These are phyloP conservation scores for Pisolithus marmoratus DNA, from an alignment of 768 basidiomycete genomes.

Conservation along the genomic window DNA sequence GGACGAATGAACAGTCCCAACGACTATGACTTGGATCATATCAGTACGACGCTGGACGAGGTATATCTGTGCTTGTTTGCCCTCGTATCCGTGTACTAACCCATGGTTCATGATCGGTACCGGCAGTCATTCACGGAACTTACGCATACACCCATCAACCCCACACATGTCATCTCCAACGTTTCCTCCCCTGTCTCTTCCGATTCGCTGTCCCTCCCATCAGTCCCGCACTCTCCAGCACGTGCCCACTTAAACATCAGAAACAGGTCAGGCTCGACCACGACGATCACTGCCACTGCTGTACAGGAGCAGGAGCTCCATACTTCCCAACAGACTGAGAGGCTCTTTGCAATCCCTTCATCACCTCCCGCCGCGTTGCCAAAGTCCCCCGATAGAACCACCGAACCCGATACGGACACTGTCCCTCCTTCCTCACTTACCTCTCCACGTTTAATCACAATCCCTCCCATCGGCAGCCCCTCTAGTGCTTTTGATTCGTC, in stretches of 20 bases:
- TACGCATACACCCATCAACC: conserved; percentile 42
- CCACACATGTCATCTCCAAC: conserved; percentile 44
- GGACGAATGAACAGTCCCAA: conserved; percentile 3
- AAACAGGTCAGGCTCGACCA: conserved; percentile 1
- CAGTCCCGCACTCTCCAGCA: background rate
- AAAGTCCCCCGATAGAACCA: background rate
- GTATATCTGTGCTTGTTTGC: conserved; percentile 23
- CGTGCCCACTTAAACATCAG: background rate
- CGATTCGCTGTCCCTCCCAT: background rate
- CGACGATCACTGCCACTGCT: background rate
- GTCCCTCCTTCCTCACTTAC: background rate
- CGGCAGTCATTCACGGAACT: conserved; percentile 40
- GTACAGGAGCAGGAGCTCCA: background rate
- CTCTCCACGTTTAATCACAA: conserved; percentile 3
- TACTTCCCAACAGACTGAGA: background rate
- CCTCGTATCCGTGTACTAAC: background rate
- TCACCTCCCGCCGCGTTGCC: conserved; percentile 2
- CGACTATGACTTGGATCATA: conserved; percentile 15
- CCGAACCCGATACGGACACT: background rate
- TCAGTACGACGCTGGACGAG: conserved; percentile 40
- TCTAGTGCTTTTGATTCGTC: conserved; percentile 2
- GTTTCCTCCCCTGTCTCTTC: conserved; percentile 22
- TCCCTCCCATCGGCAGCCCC: conserved; percentile 9
- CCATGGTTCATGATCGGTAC: background rate
- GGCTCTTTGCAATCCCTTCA: background rate